These are phyloP conservation scores for Cucurbita ficifolia DNA, from an alignment of 306 rosid species.

Conservation along the genomic window DNA sequence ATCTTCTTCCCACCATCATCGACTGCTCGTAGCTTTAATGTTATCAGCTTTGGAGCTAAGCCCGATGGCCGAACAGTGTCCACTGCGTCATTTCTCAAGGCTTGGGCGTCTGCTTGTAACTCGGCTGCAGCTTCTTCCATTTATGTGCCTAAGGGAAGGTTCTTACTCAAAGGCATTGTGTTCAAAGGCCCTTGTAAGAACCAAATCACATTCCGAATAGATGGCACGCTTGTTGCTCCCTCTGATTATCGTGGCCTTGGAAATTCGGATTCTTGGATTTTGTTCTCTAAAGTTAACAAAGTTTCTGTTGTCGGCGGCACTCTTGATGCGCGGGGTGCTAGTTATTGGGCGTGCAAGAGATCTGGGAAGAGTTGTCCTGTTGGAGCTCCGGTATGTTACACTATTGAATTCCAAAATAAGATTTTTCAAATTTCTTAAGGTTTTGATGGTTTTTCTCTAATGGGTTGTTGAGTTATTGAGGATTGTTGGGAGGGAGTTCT, in stretches of 20 bases:
- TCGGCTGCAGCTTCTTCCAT: constrained; percentile 14
- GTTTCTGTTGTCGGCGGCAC: constrained; percentile 29
- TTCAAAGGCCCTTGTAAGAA: constrained; percentile 49
- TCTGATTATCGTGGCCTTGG: constrained; percentile 12
- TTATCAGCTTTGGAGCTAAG: constrained; percentile 42
- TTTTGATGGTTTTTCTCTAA: background rate
- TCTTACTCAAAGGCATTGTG: constrained; percentile 17
- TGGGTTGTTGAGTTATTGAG: too few species aligned
- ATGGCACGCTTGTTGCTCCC: constrained; percentile 43
- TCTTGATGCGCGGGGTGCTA: constrained; percentile 20
- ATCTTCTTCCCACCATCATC: background rate
- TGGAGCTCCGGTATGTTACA: constrained; percentile 36
- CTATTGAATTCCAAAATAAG: too few species aligned
- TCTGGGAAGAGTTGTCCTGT: constrained; percentile 33
- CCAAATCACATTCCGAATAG: constrained; percentile 17
- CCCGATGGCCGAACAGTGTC: constrained; percentile 40
- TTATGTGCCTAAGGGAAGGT: constrained; percentile 51
- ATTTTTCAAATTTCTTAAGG: too few species aligned
- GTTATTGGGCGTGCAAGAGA: constrained; percentile 1
- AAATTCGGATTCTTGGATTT: constrained; percentile 40
- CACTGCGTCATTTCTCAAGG: constrained; percentile 21
- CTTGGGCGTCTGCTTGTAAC: constrained; percentile 42
- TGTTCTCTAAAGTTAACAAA: constrained; percentile 26
- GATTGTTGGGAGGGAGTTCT: too few species aligned
- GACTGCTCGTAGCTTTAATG: constrained; percentile 15